Base-by-base conservation (phyloP, 164 flowering plant species). In the Amborella trichopoda region DNA sequence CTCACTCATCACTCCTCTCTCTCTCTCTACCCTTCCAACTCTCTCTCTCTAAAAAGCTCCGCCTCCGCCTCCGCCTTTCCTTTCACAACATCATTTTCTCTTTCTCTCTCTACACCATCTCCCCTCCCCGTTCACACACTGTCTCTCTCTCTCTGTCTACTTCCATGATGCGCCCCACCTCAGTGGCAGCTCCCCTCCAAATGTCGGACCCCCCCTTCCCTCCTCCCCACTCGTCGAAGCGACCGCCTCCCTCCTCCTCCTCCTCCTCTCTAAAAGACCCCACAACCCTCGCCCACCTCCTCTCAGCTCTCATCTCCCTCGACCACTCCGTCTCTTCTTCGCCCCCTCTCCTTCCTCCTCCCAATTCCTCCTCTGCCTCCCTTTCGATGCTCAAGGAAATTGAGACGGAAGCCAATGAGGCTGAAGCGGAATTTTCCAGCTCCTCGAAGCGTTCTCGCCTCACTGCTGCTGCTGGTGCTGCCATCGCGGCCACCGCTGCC, bases 391-490 rank as follows among this genome's bases (percentile, higher is more conserved):
- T 44, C n/a, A 49, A 56, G 60, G 64, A 56, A 39, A 65, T 28
- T 10, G 61, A 9, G 39, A 50, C 28, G 33, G 48, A 14, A 11
- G 57, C 40, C 6, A 58, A 25, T 5, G 70, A 53, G 2, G 37
- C 11, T 2, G 51, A 10, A 5, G 40, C 24, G 1, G 41, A 14
- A 1, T 28, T 40, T 1, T 21, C 14, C 10, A 48, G 23, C 9
- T 26, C 44, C 39, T 41, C 56, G 41, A 57, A 42, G 24, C 46
- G 45, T 6, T 67, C 40, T 81, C 4, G 44, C 80, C 1, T 67
- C 84, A 0, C 18, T 75, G 13, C 10, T 77, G 6, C 22, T 79
- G 47, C 30, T 72, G 28, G 84, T 75, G 3, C 58, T 14, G 55
- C 55, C 20, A 48, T 49, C 5, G 28, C 42, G 12, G 46, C 45